These are phyloP conservation scores for Ophiocytium majus DNA, from an alignment of 352 stramenopile species.

Conservation along the genomic window DNA sequence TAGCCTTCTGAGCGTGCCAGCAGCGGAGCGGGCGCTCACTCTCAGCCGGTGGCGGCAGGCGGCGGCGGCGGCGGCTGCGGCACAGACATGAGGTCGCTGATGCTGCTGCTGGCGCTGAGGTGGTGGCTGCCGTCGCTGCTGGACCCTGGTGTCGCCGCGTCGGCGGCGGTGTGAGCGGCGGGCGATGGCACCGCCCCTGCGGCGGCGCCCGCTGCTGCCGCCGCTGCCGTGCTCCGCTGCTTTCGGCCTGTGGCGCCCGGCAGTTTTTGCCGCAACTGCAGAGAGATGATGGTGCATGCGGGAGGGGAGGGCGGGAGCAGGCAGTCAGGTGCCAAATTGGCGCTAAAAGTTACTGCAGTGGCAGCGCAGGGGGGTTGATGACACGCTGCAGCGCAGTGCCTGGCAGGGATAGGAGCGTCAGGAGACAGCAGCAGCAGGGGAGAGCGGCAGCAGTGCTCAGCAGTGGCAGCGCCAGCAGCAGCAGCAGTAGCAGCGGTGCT, in stretches of 20 bases:
- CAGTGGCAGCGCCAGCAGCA: neutral
- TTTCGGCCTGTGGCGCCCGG: neutral
- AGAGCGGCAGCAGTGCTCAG: neutral
- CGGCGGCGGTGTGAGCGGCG: neutral
- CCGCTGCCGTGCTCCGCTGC: neutral
- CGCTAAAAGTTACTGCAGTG: too few species aligned
- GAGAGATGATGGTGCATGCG: too few species aligned
- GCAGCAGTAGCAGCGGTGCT: neutral
- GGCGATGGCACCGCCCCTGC: neutral
- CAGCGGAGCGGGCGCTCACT: too few species aligned
- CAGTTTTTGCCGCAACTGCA: neutral
- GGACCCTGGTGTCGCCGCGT: neutral
- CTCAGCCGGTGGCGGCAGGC: too few species aligned
- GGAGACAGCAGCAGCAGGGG: neutral
- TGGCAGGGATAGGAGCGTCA: too few species aligned
- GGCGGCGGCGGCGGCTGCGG: neutral
- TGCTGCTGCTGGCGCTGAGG: neutral
- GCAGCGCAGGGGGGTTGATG: too few species aligned
- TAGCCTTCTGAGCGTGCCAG: too few species aligned
- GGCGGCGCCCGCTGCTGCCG: neutral
- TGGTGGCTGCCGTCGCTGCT: neutral
- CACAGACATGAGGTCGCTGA: neutral
- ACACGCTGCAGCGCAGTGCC: too few species aligned
- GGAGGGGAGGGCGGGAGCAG: too few species aligned
- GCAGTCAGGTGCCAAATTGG: too few species aligned